phyloP scores from a whole-genome alignment of 441 rosid species.

The Eugenia klotzschiana region DNA sequence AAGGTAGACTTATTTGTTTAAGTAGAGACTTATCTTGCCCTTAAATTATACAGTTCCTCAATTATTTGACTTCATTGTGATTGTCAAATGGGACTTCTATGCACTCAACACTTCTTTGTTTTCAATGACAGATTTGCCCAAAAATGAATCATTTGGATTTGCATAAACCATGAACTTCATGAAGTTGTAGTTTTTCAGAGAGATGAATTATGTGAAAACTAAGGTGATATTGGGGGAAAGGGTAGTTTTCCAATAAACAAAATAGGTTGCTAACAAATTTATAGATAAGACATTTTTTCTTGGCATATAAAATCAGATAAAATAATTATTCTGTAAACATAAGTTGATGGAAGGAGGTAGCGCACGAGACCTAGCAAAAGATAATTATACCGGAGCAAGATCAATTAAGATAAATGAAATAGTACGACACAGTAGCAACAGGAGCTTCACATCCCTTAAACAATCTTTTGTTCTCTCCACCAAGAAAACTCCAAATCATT shows the following conservation, averaged over 20 bases:
- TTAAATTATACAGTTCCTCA: background rate
- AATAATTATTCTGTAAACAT: background rate
- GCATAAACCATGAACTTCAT: background rate
- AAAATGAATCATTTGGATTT: background rate
- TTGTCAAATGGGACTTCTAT: background rate
- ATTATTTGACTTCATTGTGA: background rate
- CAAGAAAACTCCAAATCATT: background rate
- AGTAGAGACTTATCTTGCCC: background rate
- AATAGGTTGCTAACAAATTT: background rate
- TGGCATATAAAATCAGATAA: background rate
- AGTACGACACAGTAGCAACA: background rate
- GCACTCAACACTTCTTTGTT: background rate
- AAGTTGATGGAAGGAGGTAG: background rate
- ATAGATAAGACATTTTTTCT: background rate
- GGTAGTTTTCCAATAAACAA: background rate
- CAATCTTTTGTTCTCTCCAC: background rate
- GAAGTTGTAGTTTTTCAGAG: background rate
- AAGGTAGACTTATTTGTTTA: background rate
- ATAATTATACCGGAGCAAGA: background rate
- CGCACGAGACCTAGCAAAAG: background rate
- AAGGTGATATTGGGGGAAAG: background rate
- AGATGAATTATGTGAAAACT: background rate
- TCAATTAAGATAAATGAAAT: background rate
- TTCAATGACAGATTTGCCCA: background rate
- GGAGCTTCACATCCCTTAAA: background rate